Evolutionary conservation across 148 eudicot species (phyloP).

Genomic region (Tetragonia tetragonoides): DNA sequence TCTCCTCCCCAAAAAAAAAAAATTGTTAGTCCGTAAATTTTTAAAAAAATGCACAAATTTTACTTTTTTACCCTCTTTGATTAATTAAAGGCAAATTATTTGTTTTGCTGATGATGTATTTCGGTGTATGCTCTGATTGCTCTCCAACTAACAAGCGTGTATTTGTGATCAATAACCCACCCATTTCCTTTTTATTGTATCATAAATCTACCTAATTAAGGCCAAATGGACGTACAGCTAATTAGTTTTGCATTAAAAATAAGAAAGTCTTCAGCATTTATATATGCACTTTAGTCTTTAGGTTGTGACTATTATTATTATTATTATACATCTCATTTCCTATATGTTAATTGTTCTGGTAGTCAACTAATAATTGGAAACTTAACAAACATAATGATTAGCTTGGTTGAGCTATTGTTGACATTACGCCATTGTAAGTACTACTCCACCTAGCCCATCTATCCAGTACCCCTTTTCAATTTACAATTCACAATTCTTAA

Average conservation of each 20-base stretch:
- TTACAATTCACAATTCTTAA: neutral
- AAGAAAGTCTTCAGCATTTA: too few species aligned
- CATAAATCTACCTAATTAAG: neutral
- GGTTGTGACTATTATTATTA: constrained; percentile 9
- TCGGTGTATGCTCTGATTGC: too few species aligned
- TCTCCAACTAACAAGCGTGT: too few species aligned
- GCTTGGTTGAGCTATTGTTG: constrained; percentile 6
- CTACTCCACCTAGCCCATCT: neutral
- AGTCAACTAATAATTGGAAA: constrained; percentile 1
- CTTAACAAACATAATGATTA: constrained; percentile 9
- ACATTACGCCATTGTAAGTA: neutral
- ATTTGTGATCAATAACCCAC: too few species aligned
- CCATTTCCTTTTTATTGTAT: too few species aligned
- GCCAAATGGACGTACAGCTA: constrained; percentile 15
- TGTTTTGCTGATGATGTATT: too few species aligned
- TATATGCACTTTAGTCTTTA: constrained; percentile 1
- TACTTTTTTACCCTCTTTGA: too few species aligned
- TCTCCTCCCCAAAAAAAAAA: too few species aligned
- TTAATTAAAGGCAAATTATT: too few species aligned
- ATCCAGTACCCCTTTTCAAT: neutral
- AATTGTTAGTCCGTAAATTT: too few species aligned
- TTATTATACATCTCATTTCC: neutral
- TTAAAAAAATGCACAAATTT: too few species aligned
- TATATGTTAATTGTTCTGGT: neutral
- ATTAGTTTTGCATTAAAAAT: neutral